Evolutionary conservation across 2,329 filamentous ascomycete genomes (phyloP), one percentile per base, ranked within the genome.

Genomic region (Didymella exigua): DNA sequence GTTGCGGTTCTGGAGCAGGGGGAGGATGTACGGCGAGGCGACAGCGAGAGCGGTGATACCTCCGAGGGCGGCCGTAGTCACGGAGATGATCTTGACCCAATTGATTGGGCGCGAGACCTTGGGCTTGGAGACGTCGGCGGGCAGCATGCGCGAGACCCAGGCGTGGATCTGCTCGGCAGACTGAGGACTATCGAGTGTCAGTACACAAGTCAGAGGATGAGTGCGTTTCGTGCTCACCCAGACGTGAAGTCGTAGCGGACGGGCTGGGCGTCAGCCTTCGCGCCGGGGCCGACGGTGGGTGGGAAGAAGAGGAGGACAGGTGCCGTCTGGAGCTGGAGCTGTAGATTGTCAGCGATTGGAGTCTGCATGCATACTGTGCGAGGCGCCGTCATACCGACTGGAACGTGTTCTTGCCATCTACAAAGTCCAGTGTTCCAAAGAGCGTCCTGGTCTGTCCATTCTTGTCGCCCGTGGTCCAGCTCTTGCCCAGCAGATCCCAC

Each of bases 241-340:
- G 77, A 83, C 33, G 84, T 88, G 70, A 99, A 98, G 75, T 98
- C 93, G 73, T 89, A 95, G 78, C 91, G 86, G 37, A 89, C 64
- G 27, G 93, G 91, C 14, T 89, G 84, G 46, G 80, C 76, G 51
- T 89, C 85, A 40, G 85, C 70, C 62, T 85, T 88, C 46, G 93
- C 92, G 74, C 91, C 84, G 23, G 90, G 89, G 16, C 95, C 95
- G 51, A 82, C 78, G 5, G 93, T 97, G 21, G 95, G 91, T 59
- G 86, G 90, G 81, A 95, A 98, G 63, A 96, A 80, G 38, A 97
- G 79, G 37, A 99, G 82, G 33, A 98, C 89, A 1, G 95, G 95
- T 6, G 95, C 95, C 41, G 93, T 97, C 86, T 96, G 91, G 36
- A 99, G 86, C 76, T 90, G 88, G 65, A 98, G 84, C 93, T 98